Evolutionary conservation across 768 basidiomycete species (phyloP).

Genomic region (Tulasnella calospora): DNA sequence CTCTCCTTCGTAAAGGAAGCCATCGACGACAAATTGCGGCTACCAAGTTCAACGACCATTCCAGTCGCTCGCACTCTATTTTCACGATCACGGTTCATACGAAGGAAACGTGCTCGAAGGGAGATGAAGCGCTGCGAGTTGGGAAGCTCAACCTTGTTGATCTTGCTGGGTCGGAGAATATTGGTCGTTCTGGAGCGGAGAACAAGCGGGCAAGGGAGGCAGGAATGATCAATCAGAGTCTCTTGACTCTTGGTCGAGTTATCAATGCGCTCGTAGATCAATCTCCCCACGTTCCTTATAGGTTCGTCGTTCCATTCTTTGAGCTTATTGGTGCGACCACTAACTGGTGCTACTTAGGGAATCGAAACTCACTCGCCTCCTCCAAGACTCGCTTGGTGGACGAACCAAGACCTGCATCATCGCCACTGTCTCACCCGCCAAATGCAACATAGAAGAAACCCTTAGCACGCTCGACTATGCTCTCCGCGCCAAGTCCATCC

Average conservation of each 20-base stretch:
- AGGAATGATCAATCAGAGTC: conserved; percentile 97
- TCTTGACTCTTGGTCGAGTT: conserved; percentile 90
- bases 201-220: conserved; percentile 93
- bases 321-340: too few species aligned
- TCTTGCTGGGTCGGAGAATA: conserved; percentile 94
- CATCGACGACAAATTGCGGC: conserved; percentile 87
- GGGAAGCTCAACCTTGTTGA: conserved; percentile 98
- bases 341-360: too few species aligned
- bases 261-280: conserved; percentile 94
- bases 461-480: too few species aligned
- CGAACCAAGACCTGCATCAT: too few species aligned
- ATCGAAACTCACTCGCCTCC: too few species aligned
- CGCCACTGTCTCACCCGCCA: too few species aligned
- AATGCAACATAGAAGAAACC: too few species aligned
- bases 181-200: conserved; percentile 94
- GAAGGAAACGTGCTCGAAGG: conserved; percentile 67
- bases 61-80: conserved; percentile 92
- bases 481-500: too few species aligned
- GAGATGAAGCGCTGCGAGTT: conserved; percentile 84
- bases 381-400: too few species aligned
- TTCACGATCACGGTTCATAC: conserved; percentile 94
- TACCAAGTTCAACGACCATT: conserved; percentile 97
- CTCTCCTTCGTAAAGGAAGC: conserved; percentile 83
- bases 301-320: conserved; percentile 59
- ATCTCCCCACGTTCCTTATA: conserved; percentile 88